Conservation (phyloP, 345 rosid species). For the Eucalyptus tenuipes region DNA sequence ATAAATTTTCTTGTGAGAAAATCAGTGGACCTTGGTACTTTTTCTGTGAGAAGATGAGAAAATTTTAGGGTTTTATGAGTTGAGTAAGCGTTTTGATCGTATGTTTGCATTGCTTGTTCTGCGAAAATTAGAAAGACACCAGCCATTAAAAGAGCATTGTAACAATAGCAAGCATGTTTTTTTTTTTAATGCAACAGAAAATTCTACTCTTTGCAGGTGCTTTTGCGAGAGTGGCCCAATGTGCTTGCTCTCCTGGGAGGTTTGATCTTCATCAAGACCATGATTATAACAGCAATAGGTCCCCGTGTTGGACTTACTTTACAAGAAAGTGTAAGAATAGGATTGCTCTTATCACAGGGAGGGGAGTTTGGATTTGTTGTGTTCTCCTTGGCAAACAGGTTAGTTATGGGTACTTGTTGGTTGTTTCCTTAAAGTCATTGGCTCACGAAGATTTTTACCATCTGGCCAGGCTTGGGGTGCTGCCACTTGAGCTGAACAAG, state of each 20-base stretch:
- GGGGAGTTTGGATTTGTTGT: slow-evolving; percentile 97
- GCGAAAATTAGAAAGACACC: neutral
- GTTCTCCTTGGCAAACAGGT: slow-evolving; percentile 94
- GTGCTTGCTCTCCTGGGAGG: slow-evolving; percentile 88
- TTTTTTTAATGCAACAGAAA: neutral
- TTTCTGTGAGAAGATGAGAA: neutral
- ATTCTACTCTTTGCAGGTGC: slow-evolving; percentile 37
- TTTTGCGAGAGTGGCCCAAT: slow-evolving; percentile 89
- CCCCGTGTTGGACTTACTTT: slow-evolving; percentile 89
- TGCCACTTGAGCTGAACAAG: slow-evolving; percentile 96
- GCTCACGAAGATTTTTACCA: neutral
- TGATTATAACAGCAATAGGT: slow-evolving; percentile 79
- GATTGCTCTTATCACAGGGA: slow-evolving; percentile 93
- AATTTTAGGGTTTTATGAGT: neutral
- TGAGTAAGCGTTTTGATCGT: neutral
- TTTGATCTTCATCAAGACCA: slow-evolving; percentile 78
- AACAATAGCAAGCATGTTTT: neutral
- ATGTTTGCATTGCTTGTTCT: neutral
- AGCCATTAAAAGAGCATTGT: neutral
- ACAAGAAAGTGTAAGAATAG: slow-evolving; percentile 87
- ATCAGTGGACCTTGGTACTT: neutral
- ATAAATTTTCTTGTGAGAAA: neutral
- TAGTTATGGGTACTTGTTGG: neutral
- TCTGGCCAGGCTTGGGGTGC: slow-evolving; percentile 76
- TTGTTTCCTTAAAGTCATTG: neutral